Evolutionary conservation across 805 yeast genomes (phyloP).

Genomic region (Millerozyma acaciae): DNA sequence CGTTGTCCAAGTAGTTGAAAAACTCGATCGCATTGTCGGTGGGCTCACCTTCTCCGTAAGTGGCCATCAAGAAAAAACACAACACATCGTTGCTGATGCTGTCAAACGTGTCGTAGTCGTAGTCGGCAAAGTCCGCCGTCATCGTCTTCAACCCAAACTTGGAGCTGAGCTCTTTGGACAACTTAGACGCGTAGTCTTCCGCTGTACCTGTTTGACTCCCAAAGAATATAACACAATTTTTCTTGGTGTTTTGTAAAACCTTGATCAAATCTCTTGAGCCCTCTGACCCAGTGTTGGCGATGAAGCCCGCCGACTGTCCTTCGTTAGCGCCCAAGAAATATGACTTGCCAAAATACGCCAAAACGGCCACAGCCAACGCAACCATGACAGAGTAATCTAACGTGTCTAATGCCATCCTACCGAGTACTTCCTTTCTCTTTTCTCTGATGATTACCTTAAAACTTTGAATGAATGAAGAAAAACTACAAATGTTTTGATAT

Average conservation of each 20-base stretch:
- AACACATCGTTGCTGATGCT: slow-evolving; percentile 60
- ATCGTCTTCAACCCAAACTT: slow-evolving; percentile 77
- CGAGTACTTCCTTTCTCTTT: background rate
- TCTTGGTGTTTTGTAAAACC: slow-evolving; percentile 55
- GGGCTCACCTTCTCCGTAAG: slow-evolving; percentile 98
- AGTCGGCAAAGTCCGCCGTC: slow-evolving; percentile 85
- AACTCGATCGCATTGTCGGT: slow-evolving; percentile 90
- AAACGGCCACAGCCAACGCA: slow-evolving; percentile 61
- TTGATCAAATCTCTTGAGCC: slow-evolving; percentile 54
- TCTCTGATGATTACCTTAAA: background rate
- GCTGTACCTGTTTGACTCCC: slow-evolving; percentile 99
- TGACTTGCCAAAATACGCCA: slow-evolving; percentile 67
- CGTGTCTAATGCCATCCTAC: slow-evolving; percentile 58
- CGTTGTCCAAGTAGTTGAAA: slow-evolving; percentile 60
- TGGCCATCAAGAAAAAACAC: slow-evolving; percentile 69
- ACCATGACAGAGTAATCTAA: slow-evolving; percentile 67
- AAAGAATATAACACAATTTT: slow-evolving; percentile 75
- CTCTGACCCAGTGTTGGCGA: slow-evolving; percentile 24
- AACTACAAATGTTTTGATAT: too few relatives aligned
- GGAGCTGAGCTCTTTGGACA: slow-evolving; percentile 82
- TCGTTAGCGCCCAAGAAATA: slow-evolving; percentile 37
- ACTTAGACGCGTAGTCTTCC: slow-evolving; percentile 90
- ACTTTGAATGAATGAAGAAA: slow-evolving; percentile 2
- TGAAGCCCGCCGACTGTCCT: slow-evolving; percentile 26
- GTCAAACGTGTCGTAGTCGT: slow-evolving; percentile 74